Evolutionary conservation across 2,329 filamentous ascomycete species (phyloP).

Genomic region (Fusarium acutatum): DNA sequence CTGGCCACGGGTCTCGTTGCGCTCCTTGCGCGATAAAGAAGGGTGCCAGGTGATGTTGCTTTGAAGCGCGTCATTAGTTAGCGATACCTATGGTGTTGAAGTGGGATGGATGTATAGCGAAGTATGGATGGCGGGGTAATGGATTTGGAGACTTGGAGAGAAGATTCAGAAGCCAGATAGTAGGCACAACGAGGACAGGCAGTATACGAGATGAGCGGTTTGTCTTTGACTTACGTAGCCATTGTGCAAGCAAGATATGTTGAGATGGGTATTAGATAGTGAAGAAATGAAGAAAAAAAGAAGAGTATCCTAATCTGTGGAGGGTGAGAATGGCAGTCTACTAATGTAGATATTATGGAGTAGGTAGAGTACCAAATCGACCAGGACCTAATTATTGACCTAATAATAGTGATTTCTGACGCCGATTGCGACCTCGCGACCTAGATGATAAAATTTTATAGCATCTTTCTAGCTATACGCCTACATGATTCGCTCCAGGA

Average conservation of each 20-base stretch:
- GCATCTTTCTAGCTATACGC: background rate
- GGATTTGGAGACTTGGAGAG: constrained; percentile 6
- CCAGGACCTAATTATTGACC: background rate
- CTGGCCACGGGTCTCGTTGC: constrained; percentile 79
- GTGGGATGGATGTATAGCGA: constrained; percentile 9
- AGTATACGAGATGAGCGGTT: background rate
- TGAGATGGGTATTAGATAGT: background rate
- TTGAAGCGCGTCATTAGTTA: constrained; percentile 19
- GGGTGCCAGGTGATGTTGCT: constrained; percentile 94
- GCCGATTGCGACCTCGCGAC: constrained; percentile 4
- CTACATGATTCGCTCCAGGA: constrained; percentile 6
- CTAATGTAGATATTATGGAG: background rate
- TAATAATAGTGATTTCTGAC: constrained; percentile 7
- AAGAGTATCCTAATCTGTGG: background rate
- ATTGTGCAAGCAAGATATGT: constrained; percentile 36
- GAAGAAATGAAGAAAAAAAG: background rate
- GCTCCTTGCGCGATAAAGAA: constrained; percentile 80
- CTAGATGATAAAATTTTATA: constrained; percentile 14
- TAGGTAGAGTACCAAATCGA: background rate
- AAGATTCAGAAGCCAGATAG: background rate
- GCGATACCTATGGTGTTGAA: constrained; percentile 8
- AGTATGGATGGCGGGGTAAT: constrained; percentile 24
- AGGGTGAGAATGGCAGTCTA: background rate
- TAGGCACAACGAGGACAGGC: background rate
- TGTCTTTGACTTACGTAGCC: constrained; percentile 45